Base-by-base conservation (phyloP, 257 asterid genomes). In the Lantana camara region DNA sequence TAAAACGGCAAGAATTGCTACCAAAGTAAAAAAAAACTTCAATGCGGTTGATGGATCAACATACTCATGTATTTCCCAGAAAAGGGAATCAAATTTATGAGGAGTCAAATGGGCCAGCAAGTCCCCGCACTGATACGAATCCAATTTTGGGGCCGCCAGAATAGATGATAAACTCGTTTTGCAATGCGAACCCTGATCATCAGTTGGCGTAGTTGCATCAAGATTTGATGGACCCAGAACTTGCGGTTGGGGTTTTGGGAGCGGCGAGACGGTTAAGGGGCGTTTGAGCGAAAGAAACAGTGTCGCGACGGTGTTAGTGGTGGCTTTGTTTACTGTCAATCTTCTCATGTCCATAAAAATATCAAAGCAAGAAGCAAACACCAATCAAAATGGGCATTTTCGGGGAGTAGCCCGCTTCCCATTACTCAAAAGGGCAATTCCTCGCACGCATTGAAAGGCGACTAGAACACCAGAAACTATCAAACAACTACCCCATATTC, bases 11-110 rank as follows among this genome's bases (percentile, higher is more conserved):
- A 41, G 79, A 78, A 70, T 77, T 27, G 24, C 90, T 71, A 7
- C 85, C 83, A 62, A 83, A 76, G 67, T 82, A 61, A 42, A 92
- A n/a, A n/a, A 85, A 62, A 92, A 87, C 68, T 79, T 80, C 84
- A 83, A 74, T 70, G 88, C 82, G 61, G 79, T 52, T 0, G 81
- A 86, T 21, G 96, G 95, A 34, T 86, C 83, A 41, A 85, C 82
- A 55, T 60, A 57, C 22, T 68, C 67, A 60, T 77, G 84, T 63
- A 80, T 74, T 69, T 81, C 90, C 74, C 77, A 75, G 51, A 91
- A 89, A 60, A 83, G 16, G 17, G 71, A 55, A 78, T 91, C 96
- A 67, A 91, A 91, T 12, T 77, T 80, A 23, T 29, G 69, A 9
- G 96, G 89, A 59, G 66, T 71, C 64, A 85, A 66, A 62, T 29